Evolutionary conservation across 2,329 filamentous ascomycete genomes (phyloP).

Genomic region (Fusarium aywerte): DNA sequence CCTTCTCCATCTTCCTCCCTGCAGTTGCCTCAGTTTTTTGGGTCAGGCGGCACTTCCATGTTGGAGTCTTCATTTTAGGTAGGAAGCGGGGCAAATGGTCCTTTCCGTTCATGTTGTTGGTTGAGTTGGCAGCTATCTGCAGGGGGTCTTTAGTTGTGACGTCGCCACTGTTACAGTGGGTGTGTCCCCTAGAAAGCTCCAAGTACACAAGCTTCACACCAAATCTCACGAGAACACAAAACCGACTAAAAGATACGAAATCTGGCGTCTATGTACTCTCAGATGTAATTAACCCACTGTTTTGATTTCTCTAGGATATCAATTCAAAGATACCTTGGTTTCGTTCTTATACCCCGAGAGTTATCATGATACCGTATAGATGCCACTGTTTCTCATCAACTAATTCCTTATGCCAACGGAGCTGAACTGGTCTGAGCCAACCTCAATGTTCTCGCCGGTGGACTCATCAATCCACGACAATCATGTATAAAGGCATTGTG

Average conservation of each 20-base stretch:
- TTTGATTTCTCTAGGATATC: too few species aligned
- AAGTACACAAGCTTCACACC: neutral
- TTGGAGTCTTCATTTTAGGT: slow-evolving; percentile 1
- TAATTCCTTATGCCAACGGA: neutral
- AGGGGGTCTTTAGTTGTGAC: slow-evolving; percentile 19
- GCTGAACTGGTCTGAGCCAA: slow-evolving; percentile 10
- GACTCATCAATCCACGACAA: slow-evolving; percentile 20
- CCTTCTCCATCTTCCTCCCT: slow-evolving; percentile 20
- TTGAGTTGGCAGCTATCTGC: slow-evolving; percentile 7
- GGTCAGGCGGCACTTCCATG: slow-evolving; percentile 31
- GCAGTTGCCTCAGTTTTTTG: slow-evolving; percentile 33
- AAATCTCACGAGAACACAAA: neutral
- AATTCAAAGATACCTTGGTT: too few species aligned
- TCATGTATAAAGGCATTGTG: neutral
- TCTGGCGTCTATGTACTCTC: too few species aligned
- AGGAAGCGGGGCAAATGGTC: slow-evolving; percentile 17
- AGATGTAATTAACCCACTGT: too few species aligned
- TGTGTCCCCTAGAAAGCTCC: neutral
- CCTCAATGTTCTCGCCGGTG: slow-evolving; percentile 27
- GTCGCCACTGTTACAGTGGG: slow-evolving; percentile 16
- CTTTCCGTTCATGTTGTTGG: neutral
- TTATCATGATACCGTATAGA: neutral
- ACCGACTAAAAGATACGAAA: neutral
- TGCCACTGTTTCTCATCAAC: neutral
- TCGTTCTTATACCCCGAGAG: too few species aligned